Conservation (phyloP, 345 rosid species). For the Populus davidiana region DNA sequence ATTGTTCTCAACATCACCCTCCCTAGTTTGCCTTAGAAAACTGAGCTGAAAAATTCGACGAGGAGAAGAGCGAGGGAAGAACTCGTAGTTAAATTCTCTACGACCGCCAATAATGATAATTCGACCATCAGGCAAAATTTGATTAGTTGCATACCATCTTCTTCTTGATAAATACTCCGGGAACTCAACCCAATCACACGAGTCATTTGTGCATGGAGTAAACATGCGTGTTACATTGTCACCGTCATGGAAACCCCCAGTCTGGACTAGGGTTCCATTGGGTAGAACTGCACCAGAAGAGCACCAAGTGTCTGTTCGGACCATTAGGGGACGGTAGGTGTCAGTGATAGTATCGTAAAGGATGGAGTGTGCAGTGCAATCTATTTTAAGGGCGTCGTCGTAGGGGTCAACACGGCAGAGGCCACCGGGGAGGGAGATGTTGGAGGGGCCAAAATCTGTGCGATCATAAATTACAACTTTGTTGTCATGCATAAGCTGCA, state of each 20-base stretch:
- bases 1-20: constrained; percentile 57
- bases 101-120: constrained; percentile 72
- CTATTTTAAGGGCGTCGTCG: constrained; percentile 38
- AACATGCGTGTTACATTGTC: constrained; percentile 53
- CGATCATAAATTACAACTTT: constrained; percentile 76
- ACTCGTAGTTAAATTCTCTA: constrained; percentile 62
- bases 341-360: constrained; percentile 57
- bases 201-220: constrained; percentile 39
- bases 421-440: constrained; percentile 54
- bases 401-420: constrained; percentile 43
- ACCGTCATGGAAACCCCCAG: constrained; percentile 79
- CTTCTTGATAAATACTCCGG: constrained; percentile 43
- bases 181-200: constrained; percentile 72
- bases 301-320: constrained; percentile 81
- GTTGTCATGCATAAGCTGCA: constrained; percentile 74
- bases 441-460: constrained; percentile 72
- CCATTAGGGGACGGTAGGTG: constrained; percentile 53
- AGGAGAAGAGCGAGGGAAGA: constrained; percentile 36
- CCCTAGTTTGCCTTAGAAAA: constrained; percentile 52
- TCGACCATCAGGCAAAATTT: constrained; percentile 68
- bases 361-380: constrained; percentile 88
- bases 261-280: constrained; percentile 66
- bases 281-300: constrained; percentile 72
- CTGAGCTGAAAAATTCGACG: constrained; percentile 23
- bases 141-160: constrained; percentile 82